Percentiles rank a stretch among this genome's conserved stretches.
Conservation (phyloP, 2,329 filamentous ascomycete genomes). For the Diaporthe sp. region DNA sequence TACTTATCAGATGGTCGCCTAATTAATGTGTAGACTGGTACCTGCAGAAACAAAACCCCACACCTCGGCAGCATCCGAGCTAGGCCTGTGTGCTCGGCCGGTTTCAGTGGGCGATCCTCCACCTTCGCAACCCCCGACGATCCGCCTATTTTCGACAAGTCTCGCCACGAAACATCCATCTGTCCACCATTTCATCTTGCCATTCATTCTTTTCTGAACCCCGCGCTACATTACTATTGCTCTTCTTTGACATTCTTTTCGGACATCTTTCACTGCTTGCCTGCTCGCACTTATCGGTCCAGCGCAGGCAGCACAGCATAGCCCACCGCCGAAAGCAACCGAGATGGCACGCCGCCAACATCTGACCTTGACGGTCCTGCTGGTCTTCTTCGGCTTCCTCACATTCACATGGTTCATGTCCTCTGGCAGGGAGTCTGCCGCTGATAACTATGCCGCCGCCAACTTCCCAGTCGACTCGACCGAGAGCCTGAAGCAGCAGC, state of each 20-base stretch:
- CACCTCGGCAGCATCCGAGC: constrained; percentile 36
- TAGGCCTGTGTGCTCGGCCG: constrained; percentile 7
- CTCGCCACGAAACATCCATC: constrained; percentile 3
- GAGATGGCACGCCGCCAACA: constrained; percentile 68
- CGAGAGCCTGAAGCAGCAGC: constrained; percentile 42
- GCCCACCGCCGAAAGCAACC: not conserved
- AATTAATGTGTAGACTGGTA: not conserved
- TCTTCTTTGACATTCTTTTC: constrained; percentile 4
- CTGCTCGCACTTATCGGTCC: not conserved
- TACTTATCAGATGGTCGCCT: not conserved
- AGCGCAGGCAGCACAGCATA: constrained; percentile 8
- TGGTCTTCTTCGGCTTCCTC: constrained; percentile 69
- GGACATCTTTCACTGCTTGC: not conserved
- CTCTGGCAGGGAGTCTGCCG: constrained; percentile 38
- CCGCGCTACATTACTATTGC: not conserved
- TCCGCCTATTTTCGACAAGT: constrained; percentile 14
- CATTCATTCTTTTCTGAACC: constrained; percentile 20
- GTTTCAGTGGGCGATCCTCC: constrained; percentile 34
- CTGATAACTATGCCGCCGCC: constrained; percentile 41
- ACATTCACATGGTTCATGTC: constrained; percentile 73
- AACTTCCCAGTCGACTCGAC: constrained; percentile 46
- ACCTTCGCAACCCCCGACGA: constrained; percentile 16
- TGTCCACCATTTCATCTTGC: not conserved
- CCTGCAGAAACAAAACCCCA: constrained; percentile 32
- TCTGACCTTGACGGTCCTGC: constrained; percentile 65